A percentile compares a stretch with the other conserved stretches of the same genome.
phyloP scores from a whole-genome alignment of 2,329 filamentous ascomycete species.

The Fusarium robinianum region DNA sequence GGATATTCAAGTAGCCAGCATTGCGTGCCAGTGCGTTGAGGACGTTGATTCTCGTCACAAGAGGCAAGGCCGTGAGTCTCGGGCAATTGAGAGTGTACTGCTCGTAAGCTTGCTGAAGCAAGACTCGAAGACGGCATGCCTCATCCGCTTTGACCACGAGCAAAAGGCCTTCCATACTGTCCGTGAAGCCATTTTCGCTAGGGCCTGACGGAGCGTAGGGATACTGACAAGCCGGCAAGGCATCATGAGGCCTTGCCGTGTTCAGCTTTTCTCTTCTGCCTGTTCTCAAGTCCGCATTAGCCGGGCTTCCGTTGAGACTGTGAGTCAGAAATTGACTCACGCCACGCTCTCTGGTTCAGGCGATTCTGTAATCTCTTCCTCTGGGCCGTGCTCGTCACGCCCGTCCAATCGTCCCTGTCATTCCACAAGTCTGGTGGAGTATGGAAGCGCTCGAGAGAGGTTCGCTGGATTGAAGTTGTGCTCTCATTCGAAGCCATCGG shows the following conservation, averaged over 20 bases:
- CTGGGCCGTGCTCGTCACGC: background rate
- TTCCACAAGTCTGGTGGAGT: background rate
- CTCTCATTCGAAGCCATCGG: too few species aligned
- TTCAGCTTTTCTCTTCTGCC: background rate
- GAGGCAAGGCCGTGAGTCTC: background rate
- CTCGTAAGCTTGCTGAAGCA: conserved; percentile 2
- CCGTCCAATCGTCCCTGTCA: conserved; percentile 7
- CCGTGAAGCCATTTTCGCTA: background rate
- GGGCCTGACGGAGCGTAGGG: background rate
- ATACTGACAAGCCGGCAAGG: too few species aligned
- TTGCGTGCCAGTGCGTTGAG: conserved; percentile 8
- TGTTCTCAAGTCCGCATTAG: too few species aligned
- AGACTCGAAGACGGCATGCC: too few species aligned
- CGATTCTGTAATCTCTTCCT: conserved; percentile 15
- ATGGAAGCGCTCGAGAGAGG: too few species aligned
- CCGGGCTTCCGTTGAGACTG: too few species aligned
- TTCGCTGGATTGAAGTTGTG: too few species aligned
- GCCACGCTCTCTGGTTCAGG: conserved; percentile 10
- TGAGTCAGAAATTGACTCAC: conserved; percentile 1
- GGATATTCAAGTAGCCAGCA: background rate
- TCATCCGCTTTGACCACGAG: too few species aligned
- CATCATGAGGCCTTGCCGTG: background rate
- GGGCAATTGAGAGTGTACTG: conserved; percentile 3
- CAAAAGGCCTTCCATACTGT: too few species aligned
- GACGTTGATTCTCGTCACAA: conserved; percentile 9